Evolutionary conservation across 1,139 yeast species (phyloP).

Genomic region (Debaryomyces coudertii): DNA sequence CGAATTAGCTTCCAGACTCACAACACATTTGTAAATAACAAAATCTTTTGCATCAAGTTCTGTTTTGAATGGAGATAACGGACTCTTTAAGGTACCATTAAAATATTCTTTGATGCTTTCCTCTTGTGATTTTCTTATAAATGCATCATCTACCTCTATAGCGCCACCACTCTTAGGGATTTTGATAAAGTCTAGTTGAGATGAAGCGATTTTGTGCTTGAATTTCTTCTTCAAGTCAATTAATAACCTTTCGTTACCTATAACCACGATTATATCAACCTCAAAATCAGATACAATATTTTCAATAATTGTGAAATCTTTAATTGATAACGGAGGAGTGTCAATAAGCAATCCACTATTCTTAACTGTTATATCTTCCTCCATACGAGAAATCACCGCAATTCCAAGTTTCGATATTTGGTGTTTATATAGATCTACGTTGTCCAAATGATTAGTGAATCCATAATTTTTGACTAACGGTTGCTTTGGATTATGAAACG

Average conservation of each 20-base stretch:
- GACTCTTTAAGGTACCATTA: conserved; percentile 70
- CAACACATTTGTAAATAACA: conserved; percentile 43
- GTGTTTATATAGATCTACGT: conserved; percentile 61
- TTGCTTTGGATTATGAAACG: conserved; percentile 80
- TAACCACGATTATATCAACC: conserved; percentile 56
- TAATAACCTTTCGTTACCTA: conserved; percentile 67
- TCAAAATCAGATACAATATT: conserved; percentile 65
- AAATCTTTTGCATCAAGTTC: conserved; percentile 43
- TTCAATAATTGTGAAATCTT: conserved; percentile 58
- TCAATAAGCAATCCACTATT: conserved; percentile 75
- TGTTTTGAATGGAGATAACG: conserved; percentile 71
- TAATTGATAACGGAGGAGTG: conserved; percentile 66
- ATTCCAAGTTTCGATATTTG: conserved; percentile 60
- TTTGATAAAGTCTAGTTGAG: conserved; percentile 54
- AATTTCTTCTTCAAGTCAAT: conserved; percentile 65
- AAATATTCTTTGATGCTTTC: conserved; percentile 83
- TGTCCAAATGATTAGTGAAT: conserved; percentile 59
- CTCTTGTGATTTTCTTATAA: conserved; percentile 71
- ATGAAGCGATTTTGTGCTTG: conserved; percentile 37
- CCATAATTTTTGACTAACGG: conserved; percentile 87
- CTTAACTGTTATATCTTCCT: conserved; percentile 54
- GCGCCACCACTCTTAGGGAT: conserved; percentile 73
- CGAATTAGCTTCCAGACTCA: conserved; percentile 41
- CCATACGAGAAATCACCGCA: conserved; percentile 59
- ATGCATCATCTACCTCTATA: conserved; percentile 74